phyloP scores from a whole-genome alignment of 495 filamentous ascomycete species.

The Penicillium goetzii region DNA sequence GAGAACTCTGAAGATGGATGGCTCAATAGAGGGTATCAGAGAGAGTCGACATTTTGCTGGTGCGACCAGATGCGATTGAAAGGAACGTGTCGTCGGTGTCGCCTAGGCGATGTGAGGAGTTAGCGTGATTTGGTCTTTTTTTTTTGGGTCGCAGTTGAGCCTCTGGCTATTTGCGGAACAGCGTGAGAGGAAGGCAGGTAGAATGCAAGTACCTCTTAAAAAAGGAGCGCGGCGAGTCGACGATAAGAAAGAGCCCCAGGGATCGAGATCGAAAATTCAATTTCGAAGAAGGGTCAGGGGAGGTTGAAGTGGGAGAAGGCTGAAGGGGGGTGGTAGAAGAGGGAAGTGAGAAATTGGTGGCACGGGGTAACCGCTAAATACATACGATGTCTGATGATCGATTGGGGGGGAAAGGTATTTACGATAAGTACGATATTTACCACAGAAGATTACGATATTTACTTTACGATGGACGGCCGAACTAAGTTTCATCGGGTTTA shows the following conservation, averaged over 20 bases:
- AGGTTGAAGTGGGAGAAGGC: conserved; percentile 17
- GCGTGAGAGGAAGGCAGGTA: conserved; percentile 22
- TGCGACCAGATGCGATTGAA: conserved; percentile 26
- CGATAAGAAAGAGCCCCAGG: conserved; percentile 10
- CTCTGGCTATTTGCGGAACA: not conserved
- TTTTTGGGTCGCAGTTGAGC: not conserved
- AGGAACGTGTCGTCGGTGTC: conserved; percentile 41
- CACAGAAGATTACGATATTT: conserved; percentile 2
- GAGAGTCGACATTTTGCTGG: conserved; percentile 49
- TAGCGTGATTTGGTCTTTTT: conserved; percentile 13
- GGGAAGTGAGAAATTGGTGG: conserved; percentile 22
- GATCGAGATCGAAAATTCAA: conserved; percentile 10
- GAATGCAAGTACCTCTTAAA: not conserved
- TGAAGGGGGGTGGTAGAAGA: not conserved
- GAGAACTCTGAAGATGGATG: conserved; percentile 44
- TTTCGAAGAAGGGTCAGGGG: conserved; percentile 18
- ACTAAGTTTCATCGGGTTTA: conserved; percentile 6
- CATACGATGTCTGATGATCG: conserved; percentile 31
- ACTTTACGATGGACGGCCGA: not conserved
- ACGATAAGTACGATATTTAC: not conserved
- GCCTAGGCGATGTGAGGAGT: conserved; percentile 36
- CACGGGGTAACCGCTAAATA: conserved; percentile 41
- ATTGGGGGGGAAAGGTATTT: conserved; percentile 11
- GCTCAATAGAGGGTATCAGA: conserved; percentile 42
- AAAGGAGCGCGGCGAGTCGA: conserved; percentile 11